Conservation (phyloP, 345 rosid species). For the Moringa oleifera region DNA sequence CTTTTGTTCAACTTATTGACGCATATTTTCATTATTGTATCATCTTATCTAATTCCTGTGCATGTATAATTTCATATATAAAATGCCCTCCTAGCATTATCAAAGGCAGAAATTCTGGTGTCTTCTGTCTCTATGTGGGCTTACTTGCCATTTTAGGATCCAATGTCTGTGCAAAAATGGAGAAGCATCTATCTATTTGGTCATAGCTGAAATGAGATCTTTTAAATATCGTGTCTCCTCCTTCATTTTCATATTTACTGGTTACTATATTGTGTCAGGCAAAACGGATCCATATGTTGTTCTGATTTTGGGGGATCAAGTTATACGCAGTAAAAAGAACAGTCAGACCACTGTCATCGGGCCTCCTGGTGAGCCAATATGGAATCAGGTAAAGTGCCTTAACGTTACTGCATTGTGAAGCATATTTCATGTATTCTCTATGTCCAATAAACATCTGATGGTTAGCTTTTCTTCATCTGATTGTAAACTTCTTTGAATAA, state of each 20-base stretch:
- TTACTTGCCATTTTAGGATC: too few relatives aligned
- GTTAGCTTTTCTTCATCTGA: not conserved
- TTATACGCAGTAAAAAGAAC: constrained; percentile 89
- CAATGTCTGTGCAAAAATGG: too few relatives aligned
- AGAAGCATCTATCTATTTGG: not conserved
- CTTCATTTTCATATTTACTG: constrained; percentile 5
- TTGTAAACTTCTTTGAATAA: constrained; percentile 7
- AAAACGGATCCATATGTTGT: constrained; percentile 97
- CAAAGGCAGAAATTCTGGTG: too few relatives aligned
- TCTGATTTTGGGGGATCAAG: constrained; percentile 76
- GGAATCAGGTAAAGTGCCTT: constrained; percentile 81
- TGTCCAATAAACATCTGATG: not conserved
- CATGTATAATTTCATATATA: too few relatives aligned
- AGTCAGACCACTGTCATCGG: constrained; percentile 96
- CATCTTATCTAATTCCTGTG: not conserved
- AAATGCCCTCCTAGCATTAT: not conserved
- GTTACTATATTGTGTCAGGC: constrained; percentile 40
- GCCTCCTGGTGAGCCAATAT: constrained; percentile 92
- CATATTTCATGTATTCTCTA: constrained; percentile 11
- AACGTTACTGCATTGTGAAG: constrained; percentile 9
- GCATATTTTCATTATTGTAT: too few relatives aligned
- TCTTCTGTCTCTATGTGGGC: too few relatives aligned
- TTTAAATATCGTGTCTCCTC: too few relatives aligned
- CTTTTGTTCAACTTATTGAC: not conserved
- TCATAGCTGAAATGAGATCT: constrained; percentile 3